phyloP scores from a whole-genome alignment of 108 stramenopile genomes.

The Mayamaea pseudoterrestris region DNA sequence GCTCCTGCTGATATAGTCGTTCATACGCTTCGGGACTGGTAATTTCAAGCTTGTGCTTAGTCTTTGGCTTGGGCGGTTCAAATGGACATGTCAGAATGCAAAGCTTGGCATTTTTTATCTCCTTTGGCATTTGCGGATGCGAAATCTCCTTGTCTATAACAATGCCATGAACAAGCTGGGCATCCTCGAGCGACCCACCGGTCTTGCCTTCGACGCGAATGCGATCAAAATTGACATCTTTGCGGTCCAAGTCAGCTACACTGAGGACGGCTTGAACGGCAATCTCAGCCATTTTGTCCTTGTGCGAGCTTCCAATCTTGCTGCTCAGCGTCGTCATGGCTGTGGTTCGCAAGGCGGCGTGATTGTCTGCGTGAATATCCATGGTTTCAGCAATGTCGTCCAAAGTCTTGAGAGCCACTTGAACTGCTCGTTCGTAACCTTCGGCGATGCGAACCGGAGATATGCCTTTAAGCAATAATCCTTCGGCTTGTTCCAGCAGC shows the following conservation, averaged over 20 bases:
- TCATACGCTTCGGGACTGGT: conserved; percentile 92
- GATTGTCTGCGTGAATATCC: conserved; percentile 74
- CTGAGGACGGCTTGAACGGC: conserved; percentile 90
- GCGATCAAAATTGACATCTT: conserved; percentile 99
- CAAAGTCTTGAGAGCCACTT: conserved; percentile 80
- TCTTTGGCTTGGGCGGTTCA: conserved; percentile 99
- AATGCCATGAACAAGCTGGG: conserved; percentile 93
- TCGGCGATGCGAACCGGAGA: conserved; percentile 97
- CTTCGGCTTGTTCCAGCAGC: conserved; percentile 95
- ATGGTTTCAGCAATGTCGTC: conserved; percentile 82
- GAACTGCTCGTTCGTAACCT: conserved; percentile 93
- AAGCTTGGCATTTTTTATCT: conserved; percentile 87
- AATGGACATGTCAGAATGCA: conserved; percentile 97
- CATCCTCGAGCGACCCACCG: conserved; percentile 94
- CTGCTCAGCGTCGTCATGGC: conserved; percentile 95
- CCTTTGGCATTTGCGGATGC: conserved; percentile 95
- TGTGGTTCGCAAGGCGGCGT: conserved; percentile 80
- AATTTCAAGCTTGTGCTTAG: conserved; percentile 99
- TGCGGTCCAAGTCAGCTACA: conserved; percentile 93
- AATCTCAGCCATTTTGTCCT: conserved; percentile 92
- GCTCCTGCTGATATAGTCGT: conserved; percentile 87
- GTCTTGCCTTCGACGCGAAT: conserved; percentile 99
- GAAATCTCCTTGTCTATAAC: conserved; percentile 98
- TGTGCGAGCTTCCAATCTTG: conserved; percentile 96
- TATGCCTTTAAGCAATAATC: conserved; percentile 82